These are phyloP conservation scores for Silene noctiflora DNA, from an alignment of 179 eudicot genomes.

Conservation along the genomic window DNA sequence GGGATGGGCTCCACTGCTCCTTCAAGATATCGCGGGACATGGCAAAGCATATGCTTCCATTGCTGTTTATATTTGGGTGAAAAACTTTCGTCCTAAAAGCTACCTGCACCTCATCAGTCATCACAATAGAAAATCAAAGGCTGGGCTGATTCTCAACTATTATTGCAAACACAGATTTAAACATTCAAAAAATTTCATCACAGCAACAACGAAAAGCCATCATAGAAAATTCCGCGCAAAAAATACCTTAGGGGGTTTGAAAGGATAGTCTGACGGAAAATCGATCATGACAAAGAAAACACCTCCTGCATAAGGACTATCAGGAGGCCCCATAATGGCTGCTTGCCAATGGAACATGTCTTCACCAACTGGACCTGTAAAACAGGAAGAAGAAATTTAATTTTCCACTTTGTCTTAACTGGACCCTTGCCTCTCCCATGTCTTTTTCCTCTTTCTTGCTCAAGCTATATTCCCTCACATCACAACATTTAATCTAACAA, in stretches of 20 bases:
- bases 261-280: constrained; percentile 69
- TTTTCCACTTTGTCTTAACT: too few species aligned
- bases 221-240: too few species aligned
- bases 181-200: too few species aligned
- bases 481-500: not conserved
- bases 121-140: not conserved
- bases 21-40: constrained; percentile 52
- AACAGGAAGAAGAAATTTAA: too few species aligned
- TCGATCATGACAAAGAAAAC: constrained; percentile 62
- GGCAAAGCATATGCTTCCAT: constrained; percentile 59
- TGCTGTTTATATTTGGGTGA: constrained; percentile 69
- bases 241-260: constrained; percentile 62
- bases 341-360: constrained; percentile 88
- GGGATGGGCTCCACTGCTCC: constrained; percentile 77
- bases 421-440: too few species aligned
- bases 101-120: constrained; percentile 38
- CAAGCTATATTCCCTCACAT: not conserved
- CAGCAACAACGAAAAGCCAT: not conserved
- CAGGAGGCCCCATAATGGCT: constrained; percentile 66
- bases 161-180: too few species aligned
- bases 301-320: constrained; percentile 74
- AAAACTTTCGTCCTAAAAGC: constrained; percentile 72
- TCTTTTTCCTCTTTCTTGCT: not conserved
- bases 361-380: constrained; percentile 46
- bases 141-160: too few species aligned